A percentile compares a stretch with the other conserved stretches of the same genome.
phyloP scores from a whole-genome alignment of 371 early-diverging fungal genomes.

The Paraphysoderma sedebokerense region DNA sequence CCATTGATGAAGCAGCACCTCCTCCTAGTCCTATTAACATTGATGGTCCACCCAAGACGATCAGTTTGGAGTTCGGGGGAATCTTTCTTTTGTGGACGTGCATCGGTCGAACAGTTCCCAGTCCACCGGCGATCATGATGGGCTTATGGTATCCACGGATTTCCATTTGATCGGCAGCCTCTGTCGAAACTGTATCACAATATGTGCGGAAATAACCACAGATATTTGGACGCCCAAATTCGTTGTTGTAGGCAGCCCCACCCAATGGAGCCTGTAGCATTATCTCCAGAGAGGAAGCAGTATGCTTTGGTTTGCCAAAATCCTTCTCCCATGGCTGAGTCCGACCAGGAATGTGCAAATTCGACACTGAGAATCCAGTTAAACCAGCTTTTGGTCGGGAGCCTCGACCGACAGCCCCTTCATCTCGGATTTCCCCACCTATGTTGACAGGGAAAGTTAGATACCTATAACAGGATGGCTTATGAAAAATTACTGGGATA shows the following conservation, averaged over 20 bases:
- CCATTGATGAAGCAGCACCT: conserved; percentile 92
- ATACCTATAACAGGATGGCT: too few species aligned
- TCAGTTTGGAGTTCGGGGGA: conserved; percentile 55
- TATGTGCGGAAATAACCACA: conserved; percentile 93
- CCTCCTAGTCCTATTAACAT: conserved; percentile 97
- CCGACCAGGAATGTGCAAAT: conserved; percentile 74
- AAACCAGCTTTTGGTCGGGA: conserved; percentile 88
- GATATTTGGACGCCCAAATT: conserved; percentile 91
- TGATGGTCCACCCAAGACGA: conserved; percentile 88
- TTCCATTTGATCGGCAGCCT: conserved; percentile 17
- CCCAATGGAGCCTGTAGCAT: conserved; percentile 94
- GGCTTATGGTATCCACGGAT: conserved; percentile 94
- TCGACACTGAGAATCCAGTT: conserved; percentile 81
- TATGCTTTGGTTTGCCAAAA: conserved; percentile 69
- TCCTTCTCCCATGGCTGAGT: conserved; percentile 85
- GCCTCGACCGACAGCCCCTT: conserved; percentile 90
- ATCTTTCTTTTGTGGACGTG: conserved; percentile 75
- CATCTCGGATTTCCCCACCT: conserved; percentile 97
- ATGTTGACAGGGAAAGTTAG: too few species aligned
- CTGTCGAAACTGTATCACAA: conserved; percentile 14
- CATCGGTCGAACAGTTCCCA: conserved; percentile 73
- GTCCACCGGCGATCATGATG: conserved; percentile 95
- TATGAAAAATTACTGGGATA: too few species aligned
- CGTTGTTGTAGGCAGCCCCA: conserved; percentile 94
- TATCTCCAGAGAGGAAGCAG: conserved; percentile 80